phyloP scores from a whole-genome alignment of 202 grass and related monocot genomes.

The Elaeis oleifera region DNA sequence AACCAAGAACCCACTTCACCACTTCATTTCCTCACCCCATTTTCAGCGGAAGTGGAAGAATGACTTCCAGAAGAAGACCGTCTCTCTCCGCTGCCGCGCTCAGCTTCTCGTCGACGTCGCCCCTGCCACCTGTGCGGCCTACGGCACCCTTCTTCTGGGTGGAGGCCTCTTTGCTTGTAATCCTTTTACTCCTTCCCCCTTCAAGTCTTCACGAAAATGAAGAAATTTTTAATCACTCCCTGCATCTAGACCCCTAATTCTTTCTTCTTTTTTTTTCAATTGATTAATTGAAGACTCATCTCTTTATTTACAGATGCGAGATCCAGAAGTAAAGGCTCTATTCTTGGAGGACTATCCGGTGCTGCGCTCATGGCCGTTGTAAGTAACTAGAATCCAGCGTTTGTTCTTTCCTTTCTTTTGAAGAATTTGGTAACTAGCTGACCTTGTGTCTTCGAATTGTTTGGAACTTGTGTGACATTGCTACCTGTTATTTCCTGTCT shows the following conservation, averaged over 20 bases:
- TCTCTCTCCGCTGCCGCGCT: conserved; percentile 26
- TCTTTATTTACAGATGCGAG: conserved; percentile 48
- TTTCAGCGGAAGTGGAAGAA: too few species aligned
- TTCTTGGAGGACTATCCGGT: conserved; percentile 66
- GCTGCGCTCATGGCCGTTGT: conserved; percentile 69
- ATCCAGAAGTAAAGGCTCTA: conserved; percentile 76
- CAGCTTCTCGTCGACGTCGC: conserved; percentile 45
- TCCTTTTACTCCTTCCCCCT: not conserved
- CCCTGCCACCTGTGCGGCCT: conserved; percentile 40
- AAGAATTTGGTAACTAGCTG: too few species aligned
- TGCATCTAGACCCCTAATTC: not conserved
- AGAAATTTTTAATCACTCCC: not conserved
- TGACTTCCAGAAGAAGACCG: too few species aligned
- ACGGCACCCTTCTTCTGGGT: conserved; percentile 65
- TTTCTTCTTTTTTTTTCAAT: not conserved
- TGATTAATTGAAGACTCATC: not conserved
- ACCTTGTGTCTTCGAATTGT: too few species aligned
- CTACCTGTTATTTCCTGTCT: too few species aligned
- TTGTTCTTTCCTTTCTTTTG: not conserved
- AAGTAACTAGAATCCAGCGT: conserved; percentile 17
- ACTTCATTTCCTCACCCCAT: too few species aligned
- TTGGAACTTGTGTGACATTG: too few species aligned
- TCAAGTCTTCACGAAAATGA: too few species aligned
- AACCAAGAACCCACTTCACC: too few species aligned
- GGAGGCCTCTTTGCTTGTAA: conserved; percentile 64